Base-by-base conservation (phyloP, 805 yeast species). In the Starmerella bombi region DNA sequence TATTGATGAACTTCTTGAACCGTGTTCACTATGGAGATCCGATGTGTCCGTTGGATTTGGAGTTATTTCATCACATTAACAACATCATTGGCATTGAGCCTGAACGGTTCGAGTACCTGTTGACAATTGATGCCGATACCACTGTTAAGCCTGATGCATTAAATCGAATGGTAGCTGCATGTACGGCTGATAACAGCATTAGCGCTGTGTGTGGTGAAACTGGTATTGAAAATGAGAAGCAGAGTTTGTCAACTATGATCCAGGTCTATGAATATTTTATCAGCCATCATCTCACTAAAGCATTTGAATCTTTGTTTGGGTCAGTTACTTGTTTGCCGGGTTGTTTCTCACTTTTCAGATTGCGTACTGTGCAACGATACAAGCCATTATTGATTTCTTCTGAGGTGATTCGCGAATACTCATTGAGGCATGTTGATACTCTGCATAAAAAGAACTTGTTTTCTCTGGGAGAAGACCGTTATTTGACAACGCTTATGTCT, bases 151-250 rank as follows among this genome's bases (percentile, higher is more conserved):
- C 70, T 1, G 77, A 74, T 49, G 63, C 74, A 23, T 53, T 73
- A 44, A 71, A 73, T 32, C 69, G 74, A 41, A 63, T 74, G 64
- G 69, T 68, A 18, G 75, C 77, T 1, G 70, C 70, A 44, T 71
- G 76, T 65, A 67, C 70, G n/a, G 68, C 67, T 45, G 78, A 74
- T 50, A 71, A 73, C n/a, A 48, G 54, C 46, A 63, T 74, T 46
- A 72, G 73, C 61, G 80, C 78, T 12, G 65, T 73, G 37, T 74
- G 79, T 57, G 80, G 80, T 16, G 78, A 74, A 51, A 74, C 80
- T 2, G 70, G 71, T 41, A 66, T 74, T 44, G 67, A 71, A 45
- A 74, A 74, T 54, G 75, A 74, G 52, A 59, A 63, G 35, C 61
- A 61, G 43, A 60, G 69, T 45, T 66, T 76, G 72, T 72, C 74